Evolutionary conservation across 2,329 filamentous ascomycete species (phyloP).

Genomic region (Didymella segeticola): DNA sequence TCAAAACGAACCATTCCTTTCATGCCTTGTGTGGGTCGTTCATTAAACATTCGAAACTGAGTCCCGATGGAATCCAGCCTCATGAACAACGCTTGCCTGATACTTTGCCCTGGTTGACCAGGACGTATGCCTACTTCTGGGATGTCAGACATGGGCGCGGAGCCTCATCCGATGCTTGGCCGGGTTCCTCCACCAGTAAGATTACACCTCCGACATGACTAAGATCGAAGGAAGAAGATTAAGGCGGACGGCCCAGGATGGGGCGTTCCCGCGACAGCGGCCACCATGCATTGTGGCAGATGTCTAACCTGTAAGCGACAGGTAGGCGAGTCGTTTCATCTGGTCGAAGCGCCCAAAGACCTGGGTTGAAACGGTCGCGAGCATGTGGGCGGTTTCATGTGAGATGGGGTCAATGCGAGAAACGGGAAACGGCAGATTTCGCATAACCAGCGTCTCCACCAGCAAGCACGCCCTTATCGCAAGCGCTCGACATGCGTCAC

Average conservation of each 20-base stretch:
- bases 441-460: not conserved
- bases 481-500: constrained; percentile 11
- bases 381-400: constrained; percentile 42
- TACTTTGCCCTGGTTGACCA: constrained; percentile 25
- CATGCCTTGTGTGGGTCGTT: constrained; percentile 35
- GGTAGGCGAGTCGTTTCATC: constrained; percentile 31
- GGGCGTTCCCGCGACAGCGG: constrained; percentile 32
- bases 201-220: constrained; percentile 7
- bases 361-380: constrained; percentile 44
- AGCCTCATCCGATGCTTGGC: constrained; percentile 30
- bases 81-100: constrained; percentile 27
- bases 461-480: not conserved
- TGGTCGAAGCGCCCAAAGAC: constrained; percentile 37
- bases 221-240: constrained; percentile 24
- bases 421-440: constrained; percentile 17
- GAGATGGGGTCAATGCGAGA: constrained; percentile 33
- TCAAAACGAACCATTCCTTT: constrained; percentile 18
- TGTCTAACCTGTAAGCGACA: constrained; percentile 20
- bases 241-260: constrained; percentile 26
- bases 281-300: constrained; percentile 25
- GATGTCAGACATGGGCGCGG: constrained; percentile 25
- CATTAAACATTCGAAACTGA: constrained; percentile 48
- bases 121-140: constrained; percentile 21
- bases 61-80: constrained; percentile 25
- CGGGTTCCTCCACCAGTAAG: constrained; percentile 40